Conservation (phyloP, 1,139 yeast genomes). For the Pichia sp. region DNA sequence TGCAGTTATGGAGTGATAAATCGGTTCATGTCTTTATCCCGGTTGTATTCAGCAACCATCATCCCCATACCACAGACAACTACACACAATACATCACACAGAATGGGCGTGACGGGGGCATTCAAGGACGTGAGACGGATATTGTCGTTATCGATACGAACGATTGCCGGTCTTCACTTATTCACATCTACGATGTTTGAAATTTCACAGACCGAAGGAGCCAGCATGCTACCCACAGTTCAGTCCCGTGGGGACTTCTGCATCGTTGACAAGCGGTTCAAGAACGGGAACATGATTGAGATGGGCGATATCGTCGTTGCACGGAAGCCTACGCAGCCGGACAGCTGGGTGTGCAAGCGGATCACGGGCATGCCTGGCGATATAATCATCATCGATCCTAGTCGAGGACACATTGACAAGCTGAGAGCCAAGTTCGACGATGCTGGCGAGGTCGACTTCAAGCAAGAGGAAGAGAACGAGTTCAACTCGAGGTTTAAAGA, state of each 20-base stretch:
- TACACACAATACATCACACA: background rate
- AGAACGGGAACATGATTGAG: slow-evolving; percentile 57
- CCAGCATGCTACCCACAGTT: slow-evolving; percentile 92
- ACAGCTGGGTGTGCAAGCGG: slow-evolving; percentile 84
- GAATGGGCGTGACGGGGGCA: background rate
- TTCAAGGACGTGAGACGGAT: slow-evolving; percentile 19
- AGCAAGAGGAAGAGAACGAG: background rate
- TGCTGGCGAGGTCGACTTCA: background rate
- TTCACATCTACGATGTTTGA: slow-evolving; percentile 26
- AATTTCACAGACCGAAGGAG: slow-evolving; percentile 72
- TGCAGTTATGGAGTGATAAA: no score
- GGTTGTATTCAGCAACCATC: no score
- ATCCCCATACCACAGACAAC: no score
- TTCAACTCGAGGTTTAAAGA: slow-evolving; percentile 9
- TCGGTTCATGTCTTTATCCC: no score
- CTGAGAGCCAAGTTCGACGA: slow-evolving; percentile 11
- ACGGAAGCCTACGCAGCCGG: slow-evolving; percentile 85
- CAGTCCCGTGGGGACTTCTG: slow-evolving; percentile 76
- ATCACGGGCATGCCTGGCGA: slow-evolving; percentile 98
- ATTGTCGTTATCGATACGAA: slow-evolving; percentile 26
- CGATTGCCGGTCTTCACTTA: slow-evolving; percentile 29
- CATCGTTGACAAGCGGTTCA: slow-evolving; percentile 62
- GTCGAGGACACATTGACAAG: slow-evolving; percentile 38
- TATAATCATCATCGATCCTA: slow-evolving; percentile 75
- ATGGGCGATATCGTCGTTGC: slow-evolving; percentile 92